These are phyloP conservation scores for Hysterangium stoloniferum DNA, from an alignment of 768 basidiomycete genomes.

Conservation along the genomic window DNA sequence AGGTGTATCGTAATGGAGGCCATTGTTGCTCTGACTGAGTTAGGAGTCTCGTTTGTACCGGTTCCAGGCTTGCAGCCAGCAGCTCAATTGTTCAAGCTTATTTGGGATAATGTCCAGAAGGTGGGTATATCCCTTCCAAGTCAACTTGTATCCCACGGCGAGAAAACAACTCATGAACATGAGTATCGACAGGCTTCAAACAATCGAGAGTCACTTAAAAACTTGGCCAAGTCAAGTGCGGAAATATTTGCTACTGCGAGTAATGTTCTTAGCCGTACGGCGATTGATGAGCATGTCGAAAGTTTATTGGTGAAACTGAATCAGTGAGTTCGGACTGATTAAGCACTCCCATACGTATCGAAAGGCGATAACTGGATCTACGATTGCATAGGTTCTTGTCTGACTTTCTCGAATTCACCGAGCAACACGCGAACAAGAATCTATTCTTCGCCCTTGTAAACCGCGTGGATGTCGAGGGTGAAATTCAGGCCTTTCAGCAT, in stretches of 20 bases:
- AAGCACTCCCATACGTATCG: neutral
- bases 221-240: neutral
- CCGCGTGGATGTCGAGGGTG: neutral
- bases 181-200: neutral
- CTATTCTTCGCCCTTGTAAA: neutral
- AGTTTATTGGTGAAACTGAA: neutral
- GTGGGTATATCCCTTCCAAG: conserved; percentile 1
- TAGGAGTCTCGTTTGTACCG: no score
- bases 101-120: neutral
- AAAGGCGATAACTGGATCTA: neutral
- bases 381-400: neutral
- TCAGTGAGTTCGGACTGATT: neutral
- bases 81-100: no score
- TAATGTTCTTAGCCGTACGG: neutral
- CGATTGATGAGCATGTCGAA: neutral
- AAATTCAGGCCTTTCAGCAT: neutral
- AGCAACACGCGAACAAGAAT: neutral
- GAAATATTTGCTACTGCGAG: neutral
- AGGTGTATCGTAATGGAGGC: no score
- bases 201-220: neutral
- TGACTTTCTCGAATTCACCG: neutral
- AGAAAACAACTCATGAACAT: neutral
- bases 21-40: no score
- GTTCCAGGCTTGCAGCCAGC: no score
- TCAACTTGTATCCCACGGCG: no score